Conservation (phyloP, 2,329 filamentous ascomycete species). For the Penicillium hesseltinei region DNA sequence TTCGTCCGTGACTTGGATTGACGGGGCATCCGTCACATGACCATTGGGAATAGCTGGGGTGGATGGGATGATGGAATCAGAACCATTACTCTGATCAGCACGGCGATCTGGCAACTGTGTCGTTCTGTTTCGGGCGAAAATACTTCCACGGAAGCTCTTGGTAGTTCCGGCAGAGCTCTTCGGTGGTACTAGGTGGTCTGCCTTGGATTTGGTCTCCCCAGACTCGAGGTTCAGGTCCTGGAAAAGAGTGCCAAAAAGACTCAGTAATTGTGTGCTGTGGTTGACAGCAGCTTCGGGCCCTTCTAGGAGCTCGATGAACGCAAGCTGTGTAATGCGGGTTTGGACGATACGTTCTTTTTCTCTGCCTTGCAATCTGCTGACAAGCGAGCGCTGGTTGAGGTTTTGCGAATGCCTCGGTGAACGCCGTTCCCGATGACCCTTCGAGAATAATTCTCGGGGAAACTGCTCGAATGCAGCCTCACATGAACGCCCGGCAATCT, state of each 20-base stretch:
- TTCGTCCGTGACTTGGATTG: conserved; percentile 75
- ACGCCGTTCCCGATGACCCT: conserved; percentile 58
- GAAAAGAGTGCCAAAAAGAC: conserved; percentile 78
- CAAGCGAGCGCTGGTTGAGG: conserved; percentile 49
- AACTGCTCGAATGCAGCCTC: conserved; percentile 92
- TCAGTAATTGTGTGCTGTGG: conserved; percentile 78
- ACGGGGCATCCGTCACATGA: conserved; percentile 52
- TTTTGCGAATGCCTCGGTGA: conserved; percentile 27
- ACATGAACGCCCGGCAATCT: conserved; percentile 76
- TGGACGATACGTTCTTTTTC: conserved; percentile 89
- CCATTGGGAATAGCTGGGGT: conserved; percentile 26
- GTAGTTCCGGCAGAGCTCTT: conserved; percentile 70
- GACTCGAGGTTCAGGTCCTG: conserved; percentile 55
- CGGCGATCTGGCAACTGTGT: conserved; percentile 46
- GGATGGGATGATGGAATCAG: conserved; percentile 18
- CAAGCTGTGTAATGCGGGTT: conserved; percentile 91
- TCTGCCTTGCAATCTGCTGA: conserved; percentile 76
- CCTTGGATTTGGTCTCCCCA: conserved; percentile 29
- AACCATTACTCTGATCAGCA: conserved; percentile 40
- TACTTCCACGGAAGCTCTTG: conserved; percentile 68
- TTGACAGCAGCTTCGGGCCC: conserved; percentile 85
- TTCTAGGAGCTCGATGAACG: conserved; percentile 77
- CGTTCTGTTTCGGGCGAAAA: conserved; percentile 66
- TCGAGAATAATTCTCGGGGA: conserved; percentile 66
- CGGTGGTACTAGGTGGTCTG: conserved; percentile 54